Evolutionary conservation across 2,329 filamentous ascomycete genomes (phyloP).

Genomic region (Knufia petricola): DNA sequence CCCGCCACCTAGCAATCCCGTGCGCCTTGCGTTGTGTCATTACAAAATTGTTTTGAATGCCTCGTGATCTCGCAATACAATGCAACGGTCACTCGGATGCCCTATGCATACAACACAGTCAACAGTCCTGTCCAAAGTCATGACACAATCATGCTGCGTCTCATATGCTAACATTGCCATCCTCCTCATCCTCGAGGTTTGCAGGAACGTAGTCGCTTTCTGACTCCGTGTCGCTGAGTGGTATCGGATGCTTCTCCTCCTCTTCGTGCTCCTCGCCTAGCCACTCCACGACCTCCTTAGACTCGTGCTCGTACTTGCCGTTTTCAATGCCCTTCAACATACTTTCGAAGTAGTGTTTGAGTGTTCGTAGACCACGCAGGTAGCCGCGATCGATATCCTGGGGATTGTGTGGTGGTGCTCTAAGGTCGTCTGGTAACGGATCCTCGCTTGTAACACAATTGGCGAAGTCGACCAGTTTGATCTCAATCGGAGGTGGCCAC

Average conservation of each 20-base stretch:
- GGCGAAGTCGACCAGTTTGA: conserved; percentile 97
- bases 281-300: conserved; percentile 34
- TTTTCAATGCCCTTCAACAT: conserved; percentile 68
- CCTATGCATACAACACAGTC: not conserved
- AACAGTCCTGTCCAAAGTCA: not conserved
- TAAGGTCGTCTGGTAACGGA: conserved; percentile 43
- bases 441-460: conserved; percentile 92
- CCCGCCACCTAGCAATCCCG: too few species aligned
- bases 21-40: too few species aligned
- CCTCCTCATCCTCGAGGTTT: conserved; percentile 2
- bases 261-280: conserved; percentile 28
- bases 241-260: conserved; percentile 31
- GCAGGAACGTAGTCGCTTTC: conserved; percentile 6
- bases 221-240: not conserved
- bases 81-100: too few species aligned
- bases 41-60: too few species aligned
- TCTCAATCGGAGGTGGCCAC: conserved; percentile 55
- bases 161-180: conserved; percentile 10
- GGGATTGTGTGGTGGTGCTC: conserved; percentile 73
- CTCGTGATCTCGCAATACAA: too few species aligned
- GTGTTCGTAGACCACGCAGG: conserved; percentile 67
- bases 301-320: conserved; percentile 33
- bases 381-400: conserved; percentile 80
- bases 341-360: conserved; percentile 74
- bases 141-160: not conserved